These are phyloP conservation scores for Dictyophora rubrovolvata DNA, from an alignment of 768 basidiomycete genomes.

Conservation along the genomic window DNA sequence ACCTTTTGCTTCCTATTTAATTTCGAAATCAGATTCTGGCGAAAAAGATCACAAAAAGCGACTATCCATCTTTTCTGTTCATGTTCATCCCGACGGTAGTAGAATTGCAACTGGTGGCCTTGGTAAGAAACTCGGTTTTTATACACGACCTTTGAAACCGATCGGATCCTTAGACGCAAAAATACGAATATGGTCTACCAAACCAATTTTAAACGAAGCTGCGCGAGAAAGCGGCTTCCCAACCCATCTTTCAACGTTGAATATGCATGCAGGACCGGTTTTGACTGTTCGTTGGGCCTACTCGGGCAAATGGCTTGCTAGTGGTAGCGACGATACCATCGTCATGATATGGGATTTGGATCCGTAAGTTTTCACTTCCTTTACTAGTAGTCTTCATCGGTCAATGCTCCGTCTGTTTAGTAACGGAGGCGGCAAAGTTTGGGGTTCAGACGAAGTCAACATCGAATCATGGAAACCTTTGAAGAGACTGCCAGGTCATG, in stretches of 20 bases:
- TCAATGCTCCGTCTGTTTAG: constrained; percentile 28
- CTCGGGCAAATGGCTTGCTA: constrained; percentile 88
- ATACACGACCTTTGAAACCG: not conserved
- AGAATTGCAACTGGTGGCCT: constrained; percentile 96
- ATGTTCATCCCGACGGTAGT: constrained; percentile 92
- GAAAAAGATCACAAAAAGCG: constrained; percentile 55
- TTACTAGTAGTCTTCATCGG: not conserved
- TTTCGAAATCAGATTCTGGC: constrained; percentile 24
- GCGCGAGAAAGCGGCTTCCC: constrained; percentile 65
- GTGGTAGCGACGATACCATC: constrained; percentile 91
- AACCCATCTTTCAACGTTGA: constrained; percentile 81
- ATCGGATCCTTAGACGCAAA: constrained; percentile 72
- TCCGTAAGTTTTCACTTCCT: constrained; percentile 53
- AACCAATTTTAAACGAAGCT: constrained; percentile 75
- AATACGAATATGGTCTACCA: constrained; percentile 95
- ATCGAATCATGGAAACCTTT: constrained; percentile 96
- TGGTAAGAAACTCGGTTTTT: not conserved
- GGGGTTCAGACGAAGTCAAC: constrained; percentile 93
- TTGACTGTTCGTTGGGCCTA: constrained; percentile 89
- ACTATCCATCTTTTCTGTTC: constrained; percentile 82
- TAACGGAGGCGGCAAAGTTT: constrained; percentile 73
- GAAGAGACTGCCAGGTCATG: constrained; percentile 86
- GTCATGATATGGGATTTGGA: constrained; percentile 97
- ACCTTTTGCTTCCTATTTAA: constrained; percentile 7
- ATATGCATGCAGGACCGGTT: constrained; percentile 91